Base-by-base conservation (phyloP, 805 yeast genomes). In the Pichia scutulata region DNA sequence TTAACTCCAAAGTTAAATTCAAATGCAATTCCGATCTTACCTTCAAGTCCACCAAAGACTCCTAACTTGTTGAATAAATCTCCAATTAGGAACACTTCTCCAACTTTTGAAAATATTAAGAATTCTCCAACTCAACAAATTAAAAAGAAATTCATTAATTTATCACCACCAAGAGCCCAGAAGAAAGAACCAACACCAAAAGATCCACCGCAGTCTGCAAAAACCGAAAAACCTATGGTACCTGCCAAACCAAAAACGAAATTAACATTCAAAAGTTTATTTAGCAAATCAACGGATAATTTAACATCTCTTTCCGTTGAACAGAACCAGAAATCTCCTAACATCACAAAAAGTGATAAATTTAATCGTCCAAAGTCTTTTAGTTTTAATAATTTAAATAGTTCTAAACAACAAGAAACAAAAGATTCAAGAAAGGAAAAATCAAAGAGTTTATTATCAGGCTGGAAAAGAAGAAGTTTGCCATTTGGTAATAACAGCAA, bases 401-500 rank as follows among this genome's bases (percentile, higher is more conserved):
- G 10, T n/a, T 16, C n/a, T 21, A 16, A 36, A 37, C 21, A 21
- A 43, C 22, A 46, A 50, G 37, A 51, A 51, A 40, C 51, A 51
- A 19, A 50, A 19, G 50, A 49, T 18, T 59, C 56, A 12, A 59
- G 53, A 39, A 61, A 58, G 43, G 63, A 62, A 40, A 62, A 59
- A 25, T 53, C 67, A 9, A 60, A 52, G 47, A 62, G 68, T 46
- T 51, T 66, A n/a, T 49, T 66, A 10, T 52, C 60, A 4, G 51
- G 56, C 7, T 66, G 70, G 70, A 65, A 60, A 39, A 58, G 70
- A 53, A 63, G 58, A 46, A 62, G 66, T 39, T 42, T 62, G 10
- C 48, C 50, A 8, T 43, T 52, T 22, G 39, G 46, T 14, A 47
- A 41, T 19, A 46, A 49, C 10, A 39, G 33, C 48, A 22, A 41